Evolutionary conservation across 2,329 filamentous ascomycete genomes (phyloP).

Genomic region (Xylaria sp.): DNA sequence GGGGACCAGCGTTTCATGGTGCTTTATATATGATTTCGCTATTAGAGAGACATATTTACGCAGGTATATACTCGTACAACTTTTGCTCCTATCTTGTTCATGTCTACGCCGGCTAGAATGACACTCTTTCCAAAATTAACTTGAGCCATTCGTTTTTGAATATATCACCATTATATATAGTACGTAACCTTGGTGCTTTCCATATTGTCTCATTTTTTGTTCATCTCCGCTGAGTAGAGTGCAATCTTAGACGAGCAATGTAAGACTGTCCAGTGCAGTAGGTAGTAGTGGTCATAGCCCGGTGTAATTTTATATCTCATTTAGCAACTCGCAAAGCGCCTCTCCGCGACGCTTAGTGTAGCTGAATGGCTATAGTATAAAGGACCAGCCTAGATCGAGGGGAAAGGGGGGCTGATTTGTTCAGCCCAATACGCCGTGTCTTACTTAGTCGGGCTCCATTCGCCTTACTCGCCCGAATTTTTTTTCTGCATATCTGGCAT

Average conservation of each 20-base stretch:
- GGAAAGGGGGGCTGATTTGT: no score
- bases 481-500: background rate
- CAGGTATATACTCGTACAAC: constrained; percentile 17
- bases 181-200: background rate
- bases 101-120: background rate
- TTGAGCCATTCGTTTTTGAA: background rate
- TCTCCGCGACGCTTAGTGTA: no score
- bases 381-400: no score
- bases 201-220: no score
- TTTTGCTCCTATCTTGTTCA: background rate
- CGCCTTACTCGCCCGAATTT: background rate
- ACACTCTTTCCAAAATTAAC: background rate
- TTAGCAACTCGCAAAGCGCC: no score
- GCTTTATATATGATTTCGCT: constrained; percentile 12
- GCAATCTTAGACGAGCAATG: no score
- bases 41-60: constrained; percentile 19
- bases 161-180: background rate
- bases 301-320: no score
- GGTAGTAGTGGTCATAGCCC: no score
- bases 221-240: no score
- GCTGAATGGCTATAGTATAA: no score
- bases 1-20: constrained; percentile 14
- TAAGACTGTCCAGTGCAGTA: no score
- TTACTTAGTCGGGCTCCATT: background rate
- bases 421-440: background rate